Conservation (phyloP, 2,329 filamentous ascomycete species). For the Dendryphion nanum region DNA sequence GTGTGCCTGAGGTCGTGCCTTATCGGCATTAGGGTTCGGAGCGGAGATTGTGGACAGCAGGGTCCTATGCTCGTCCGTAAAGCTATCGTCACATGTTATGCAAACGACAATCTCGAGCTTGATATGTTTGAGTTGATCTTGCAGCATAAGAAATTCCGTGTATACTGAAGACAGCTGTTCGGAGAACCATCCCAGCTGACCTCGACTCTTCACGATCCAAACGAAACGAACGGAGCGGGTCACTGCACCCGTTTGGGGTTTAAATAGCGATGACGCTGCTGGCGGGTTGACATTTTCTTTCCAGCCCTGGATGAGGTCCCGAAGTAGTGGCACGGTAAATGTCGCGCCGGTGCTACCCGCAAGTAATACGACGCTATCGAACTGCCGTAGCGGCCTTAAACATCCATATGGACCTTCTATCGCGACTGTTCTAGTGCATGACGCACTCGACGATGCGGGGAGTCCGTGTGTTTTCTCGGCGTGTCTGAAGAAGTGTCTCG, state of each 20-base stretch:
- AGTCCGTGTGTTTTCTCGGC: slow-evolving; percentile 44
- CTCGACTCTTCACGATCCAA: slow-evolving; percentile 59
- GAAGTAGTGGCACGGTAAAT: slow-evolving; percentile 56
- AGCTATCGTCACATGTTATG: slow-evolving; percentile 53
- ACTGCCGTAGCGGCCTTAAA: slow-evolving; percentile 55
- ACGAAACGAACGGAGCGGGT: slow-evolving; percentile 55
- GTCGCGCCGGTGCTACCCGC: slow-evolving; percentile 61
- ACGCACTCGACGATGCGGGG: slow-evolving; percentile 5
- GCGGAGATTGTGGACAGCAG: slow-evolving; percentile 23
- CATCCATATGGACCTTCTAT: slow-evolving; percentile 57
- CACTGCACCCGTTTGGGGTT: slow-evolving; percentile 29
- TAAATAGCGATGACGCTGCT: slow-evolving; percentile 14
- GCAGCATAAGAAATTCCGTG: slow-evolving; percentile 43
- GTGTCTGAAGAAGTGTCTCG: slow-evolving; percentile 51
- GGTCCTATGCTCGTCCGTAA: slow-evolving; percentile 43
- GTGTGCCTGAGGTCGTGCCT: background rate
- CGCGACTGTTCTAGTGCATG: slow-evolving; percentile 40
- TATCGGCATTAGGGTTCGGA: slow-evolving; percentile 8
- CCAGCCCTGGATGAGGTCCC: slow-evolving; percentile 55
- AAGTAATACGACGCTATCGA: slow-evolving; percentile 60
- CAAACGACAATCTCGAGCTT: slow-evolving; percentile 55
- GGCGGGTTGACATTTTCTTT: slow-evolving; percentile 24
- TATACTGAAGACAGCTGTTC: slow-evolving; percentile 48
- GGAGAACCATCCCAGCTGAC: slow-evolving; percentile 54
- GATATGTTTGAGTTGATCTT: slow-evolving; percentile 36